Evolutionary conservation across 2,329 filamentous ascomycete genomes (phyloP), one percentile per base, ranked within the genome.

Genomic region (Penicillium crustosum): DNA sequence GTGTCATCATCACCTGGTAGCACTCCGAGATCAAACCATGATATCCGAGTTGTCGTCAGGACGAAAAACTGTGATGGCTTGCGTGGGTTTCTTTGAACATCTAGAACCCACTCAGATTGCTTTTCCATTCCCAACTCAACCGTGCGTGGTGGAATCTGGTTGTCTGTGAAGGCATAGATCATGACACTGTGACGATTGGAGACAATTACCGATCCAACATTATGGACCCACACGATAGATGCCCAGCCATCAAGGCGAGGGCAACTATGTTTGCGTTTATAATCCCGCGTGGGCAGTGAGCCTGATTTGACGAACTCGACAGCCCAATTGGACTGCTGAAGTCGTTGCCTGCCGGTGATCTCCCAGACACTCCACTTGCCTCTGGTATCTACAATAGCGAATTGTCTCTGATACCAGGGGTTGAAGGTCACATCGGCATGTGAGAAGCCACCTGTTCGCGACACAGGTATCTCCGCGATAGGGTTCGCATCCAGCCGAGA

Each of bases 341-440:
- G 61, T 54, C 68, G 68, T 44, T 66, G 59, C 33, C 71, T 68
- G 43, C 74, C 71, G 29, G 71, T 69, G 23, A 81, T 63, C 58
- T 75, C 75, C 79, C 73, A 78, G 39, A 86, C 68, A 53, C 74
- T 80, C 85, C 85, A 88, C 39, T 73, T 73, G 1, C 83, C 83
- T 31, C 69, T 63, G 44, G 77, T 75, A 66, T 87, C 83, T 21
- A 86, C 70, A 15, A 86, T 73, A 2, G 77, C 84, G 57, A 87
- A 68, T 64, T 85, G 81, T n/a, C 77, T 77, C 56, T 81, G 77
- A 66, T 83, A 82, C 75, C 81, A 83, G 4, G 84, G 84, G 64
- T 87, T 86, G 70, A 87, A 87, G 7, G 78, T 69, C 12, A 87
- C 76, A 69, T 86, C 79, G 1, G 79, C 79, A 68, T 85, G 83